Evolutionary conservation across 139 green algal species (phyloP), one percentile per base, ranked within the genome.

Genomic region (Zygnema cylindricum): DNA sequence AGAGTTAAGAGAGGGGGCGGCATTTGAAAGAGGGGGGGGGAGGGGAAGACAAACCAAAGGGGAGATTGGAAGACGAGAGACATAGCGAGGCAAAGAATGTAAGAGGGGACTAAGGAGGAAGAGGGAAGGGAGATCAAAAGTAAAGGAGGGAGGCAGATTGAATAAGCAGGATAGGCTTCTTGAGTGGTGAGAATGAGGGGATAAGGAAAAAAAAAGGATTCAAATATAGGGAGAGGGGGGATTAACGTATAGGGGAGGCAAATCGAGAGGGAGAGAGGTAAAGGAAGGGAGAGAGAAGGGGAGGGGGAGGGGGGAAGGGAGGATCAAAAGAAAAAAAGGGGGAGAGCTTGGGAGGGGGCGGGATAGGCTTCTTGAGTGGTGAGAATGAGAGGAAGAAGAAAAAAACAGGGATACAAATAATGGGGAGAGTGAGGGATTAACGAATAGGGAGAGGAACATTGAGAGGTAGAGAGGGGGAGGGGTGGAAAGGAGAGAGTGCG

Each of bases 241-340:
- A 7, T 16, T 63, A 25, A 63, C 49, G 7, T 63, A 16, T 25
- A 63, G 49, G 49, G 7, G 49, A 63, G 7, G 7, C 49, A 25
- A 16, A 25, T 63, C 49, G 16, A 7, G 49, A 63, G 49, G 7
- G 16, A 79, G 71, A 3, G 71, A 79, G 3, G 11, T 16, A 79
- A 49, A 79, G 71, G 11, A 49, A 79, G 71, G 11, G 71, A 79
- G 71, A 79, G 71, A 79, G 71, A 79, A 16, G 11, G 71, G 11
- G 71, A 11, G 71, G 40, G 71, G 40, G 71, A 79, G 71, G 40
- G 11, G 40, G 71, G 11, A 16, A 79, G 71, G 11, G 71, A 25
- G 71, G n/a, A n/a, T n/a, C n/a, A n/a, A 79, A 49, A 79, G 71
- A 79, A 79, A 16, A 79, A 79, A 25, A 25, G 40, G 39, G 16